Conservation (phyloP, 208 protist species). For the Trypanosoma rangeli region DNA sequence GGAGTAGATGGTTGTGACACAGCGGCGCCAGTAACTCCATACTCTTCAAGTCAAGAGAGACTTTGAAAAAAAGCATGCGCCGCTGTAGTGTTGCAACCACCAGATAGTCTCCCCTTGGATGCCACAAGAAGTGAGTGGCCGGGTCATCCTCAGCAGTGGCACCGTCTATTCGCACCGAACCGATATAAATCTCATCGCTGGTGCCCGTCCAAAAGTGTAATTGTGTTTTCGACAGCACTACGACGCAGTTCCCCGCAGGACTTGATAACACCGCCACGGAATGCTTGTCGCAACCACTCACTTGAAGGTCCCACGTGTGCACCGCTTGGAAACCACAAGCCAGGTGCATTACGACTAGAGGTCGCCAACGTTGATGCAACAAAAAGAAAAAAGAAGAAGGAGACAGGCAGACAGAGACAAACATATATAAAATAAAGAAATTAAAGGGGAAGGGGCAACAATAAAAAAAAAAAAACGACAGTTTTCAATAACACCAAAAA, state of each 20-base stretch:
- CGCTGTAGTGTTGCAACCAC: slow-evolving; percentile 51
- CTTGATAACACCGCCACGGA: slow-evolving; percentile 45
- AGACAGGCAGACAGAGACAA: slow-evolving; percentile 1
- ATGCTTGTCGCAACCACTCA: slow-evolving; percentile 27
- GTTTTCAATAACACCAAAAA: neutral
- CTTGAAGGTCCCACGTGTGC: slow-evolving; percentile 2
- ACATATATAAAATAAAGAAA: slow-evolving; percentile 2
- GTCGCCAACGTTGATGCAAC: neutral
- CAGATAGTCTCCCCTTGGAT: slow-evolving; percentile 41
- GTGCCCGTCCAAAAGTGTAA: slow-evolving; percentile 59
- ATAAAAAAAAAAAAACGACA: neutral
- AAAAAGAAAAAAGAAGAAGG: slow-evolving; percentile 16
- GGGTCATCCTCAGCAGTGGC: slow-evolving; percentile 47
- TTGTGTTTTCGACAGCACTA: slow-evolving; percentile 50
- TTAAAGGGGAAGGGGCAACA: slow-evolving; percentile 1
- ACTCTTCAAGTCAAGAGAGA: slow-evolving; percentile 19
- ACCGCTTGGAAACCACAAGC: slow-evolving; percentile 12
- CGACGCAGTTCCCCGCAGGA: slow-evolving; percentile 37
- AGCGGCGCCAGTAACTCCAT: slow-evolving; percentile 1
- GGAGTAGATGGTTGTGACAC: slow-evolving; percentile 13
- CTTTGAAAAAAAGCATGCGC: slow-evolving; percentile 56
- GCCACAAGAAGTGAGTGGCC: slow-evolving; percentile 60
- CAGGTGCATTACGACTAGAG: slow-evolving; percentile 15
- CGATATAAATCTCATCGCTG: slow-evolving; percentile 39
- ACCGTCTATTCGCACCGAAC: slow-evolving; percentile 37